Evolutionary conservation across 192 early-diverging fungal genomes (phyloP).

Genomic region (Coemansia sp.): DNA sequence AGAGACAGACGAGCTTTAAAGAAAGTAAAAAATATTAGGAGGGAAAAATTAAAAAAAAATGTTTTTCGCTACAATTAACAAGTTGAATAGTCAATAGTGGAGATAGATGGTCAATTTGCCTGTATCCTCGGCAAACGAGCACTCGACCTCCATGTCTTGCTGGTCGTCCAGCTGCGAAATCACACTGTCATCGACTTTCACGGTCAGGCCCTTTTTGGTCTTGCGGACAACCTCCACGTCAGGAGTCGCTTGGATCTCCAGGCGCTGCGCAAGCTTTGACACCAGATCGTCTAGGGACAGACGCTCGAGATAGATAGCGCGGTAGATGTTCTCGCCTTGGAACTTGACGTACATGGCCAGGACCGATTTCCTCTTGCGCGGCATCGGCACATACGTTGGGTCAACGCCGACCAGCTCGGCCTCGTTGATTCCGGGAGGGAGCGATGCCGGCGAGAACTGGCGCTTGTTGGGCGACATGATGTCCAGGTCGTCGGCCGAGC

Average conservation of each 20-base stretch:
- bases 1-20: neutral
- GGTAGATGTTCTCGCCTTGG: slow-evolving; percentile 55
- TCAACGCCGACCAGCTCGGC: slow-evolving; percentile 55
- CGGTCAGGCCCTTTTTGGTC: slow-evolving; percentile 55
- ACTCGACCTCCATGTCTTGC: slow-evolving; percentile 61
- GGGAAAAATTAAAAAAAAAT: neutral
- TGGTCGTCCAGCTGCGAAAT: slow-evolving; percentile 63
- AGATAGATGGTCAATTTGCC: slow-evolving; percentile 42
- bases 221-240: slow-evolving; percentile 48
- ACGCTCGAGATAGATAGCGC: slow-evolving; percentile 65
- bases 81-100: slow-evolving; percentile 16
- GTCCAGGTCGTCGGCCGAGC: slow-evolving; percentile 39
- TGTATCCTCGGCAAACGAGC: slow-evolving; percentile 41
- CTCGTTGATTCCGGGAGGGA: slow-evolving; percentile 15
- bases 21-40: neutral
- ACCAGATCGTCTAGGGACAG: slow-evolving; percentile 55
- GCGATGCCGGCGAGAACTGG: slow-evolving; percentile 39
- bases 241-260: slow-evolving; percentile 49
- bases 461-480: slow-evolving; percentile 34
- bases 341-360: slow-evolving; percentile 59
- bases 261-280: slow-evolving; percentile 52
- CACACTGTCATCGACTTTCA: slow-evolving; percentile 59
- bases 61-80: slow-evolving; percentile 8
- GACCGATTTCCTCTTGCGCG: slow-evolving; percentile 38
- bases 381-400: slow-evolving; percentile 61